Conservation (phyloP, 2,329 filamentous ascomycete species). For the Xylaria sp. region DNA sequence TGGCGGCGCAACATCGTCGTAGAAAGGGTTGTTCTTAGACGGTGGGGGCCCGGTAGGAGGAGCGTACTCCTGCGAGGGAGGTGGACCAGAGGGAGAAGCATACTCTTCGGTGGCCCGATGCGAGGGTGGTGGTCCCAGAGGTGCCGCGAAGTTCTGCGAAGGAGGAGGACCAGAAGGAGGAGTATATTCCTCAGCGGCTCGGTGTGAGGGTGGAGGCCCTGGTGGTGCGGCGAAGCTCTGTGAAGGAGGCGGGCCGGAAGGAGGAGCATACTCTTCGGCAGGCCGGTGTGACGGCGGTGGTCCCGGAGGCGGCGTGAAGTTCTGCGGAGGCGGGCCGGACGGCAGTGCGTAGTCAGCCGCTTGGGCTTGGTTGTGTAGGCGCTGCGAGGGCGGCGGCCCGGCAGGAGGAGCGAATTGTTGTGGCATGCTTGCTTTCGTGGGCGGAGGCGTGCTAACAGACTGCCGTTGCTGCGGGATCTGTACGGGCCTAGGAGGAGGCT, state of each 20-base stretch:
- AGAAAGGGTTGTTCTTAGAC: slow-evolving; percentile 31
- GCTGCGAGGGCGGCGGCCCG: slow-evolving; percentile 20
- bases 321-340: slow-evolving; percentile 27
- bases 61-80: slow-evolving; percentile 29
- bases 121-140: slow-evolving; percentile 32
- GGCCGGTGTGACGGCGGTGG: slow-evolving; percentile 36
- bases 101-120: slow-evolving; percentile 18
- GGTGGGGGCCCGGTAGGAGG: slow-evolving; percentile 46
- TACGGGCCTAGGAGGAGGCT: slow-evolving; percentile 48
- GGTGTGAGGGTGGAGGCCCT: slow-evolving; percentile 3
- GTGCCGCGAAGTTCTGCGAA: slow-evolving; percentile 35
- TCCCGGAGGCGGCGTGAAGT: not conserved
- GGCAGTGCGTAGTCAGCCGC: slow-evolving; percentile 40
- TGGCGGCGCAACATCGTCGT: slow-evolving; percentile 19
- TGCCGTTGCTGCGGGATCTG: slow-evolving; percentile 33
- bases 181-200: not conserved
- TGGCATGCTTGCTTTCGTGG: slow-evolving; percentile 33
- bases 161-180: slow-evolving; percentile 28
- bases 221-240: no score
- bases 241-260: no score
- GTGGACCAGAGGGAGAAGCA: slow-evolving; percentile 31
- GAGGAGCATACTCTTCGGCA: slow-evolving; percentile 39
- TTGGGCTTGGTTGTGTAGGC: slow-evolving; percentile 3
- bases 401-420: slow-evolving; percentile 22
- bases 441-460: slow-evolving; percentile 28